A percentile compares a stretch with the other conserved stretches of the same genome.
These are phyloP conservation scores for Debaryomyces fabryi DNA, from an alignment of 1,139 yeast genomes.

Conservation along the genomic window DNA sequence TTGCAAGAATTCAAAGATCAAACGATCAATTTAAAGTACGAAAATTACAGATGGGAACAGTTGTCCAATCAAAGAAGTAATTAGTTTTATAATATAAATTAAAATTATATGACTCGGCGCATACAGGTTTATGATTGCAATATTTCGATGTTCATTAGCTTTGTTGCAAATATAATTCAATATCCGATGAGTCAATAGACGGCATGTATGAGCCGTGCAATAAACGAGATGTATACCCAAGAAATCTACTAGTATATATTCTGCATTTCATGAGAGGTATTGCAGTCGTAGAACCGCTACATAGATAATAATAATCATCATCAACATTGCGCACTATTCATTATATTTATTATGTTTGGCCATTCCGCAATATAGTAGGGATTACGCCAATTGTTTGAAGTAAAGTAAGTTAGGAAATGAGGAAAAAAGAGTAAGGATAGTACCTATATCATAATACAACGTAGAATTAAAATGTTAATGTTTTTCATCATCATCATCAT, in stretches of 20 bases:
- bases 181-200: background rate
- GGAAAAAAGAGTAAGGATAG: background rate
- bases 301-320: background rate
- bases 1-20: conserved; percentile 67
- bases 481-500: conserved; percentile 6
- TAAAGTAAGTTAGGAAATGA: background rate
- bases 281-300: background rate
- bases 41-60: conserved; percentile 51
- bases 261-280: too few species aligned
- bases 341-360: background rate
- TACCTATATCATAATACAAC: conserved; percentile 1
- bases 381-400: background rate
- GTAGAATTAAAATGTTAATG: conserved; percentile 2
- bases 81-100: background rate
- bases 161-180: background rate
- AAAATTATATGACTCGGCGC: background rate
- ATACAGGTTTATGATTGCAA: background rate
- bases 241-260: too few species aligned
- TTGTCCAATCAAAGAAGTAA: conserved; percentile 11
- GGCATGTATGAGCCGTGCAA: too few species aligned
- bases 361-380: background rate
- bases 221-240: too few species aligned
- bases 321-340: background rate
- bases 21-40: conserved; percentile 63
- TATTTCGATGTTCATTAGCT: background rate